Conservation (phyloP, 2,329 filamentous ascomycete genomes). For the Nakataea oryzae region DNA sequence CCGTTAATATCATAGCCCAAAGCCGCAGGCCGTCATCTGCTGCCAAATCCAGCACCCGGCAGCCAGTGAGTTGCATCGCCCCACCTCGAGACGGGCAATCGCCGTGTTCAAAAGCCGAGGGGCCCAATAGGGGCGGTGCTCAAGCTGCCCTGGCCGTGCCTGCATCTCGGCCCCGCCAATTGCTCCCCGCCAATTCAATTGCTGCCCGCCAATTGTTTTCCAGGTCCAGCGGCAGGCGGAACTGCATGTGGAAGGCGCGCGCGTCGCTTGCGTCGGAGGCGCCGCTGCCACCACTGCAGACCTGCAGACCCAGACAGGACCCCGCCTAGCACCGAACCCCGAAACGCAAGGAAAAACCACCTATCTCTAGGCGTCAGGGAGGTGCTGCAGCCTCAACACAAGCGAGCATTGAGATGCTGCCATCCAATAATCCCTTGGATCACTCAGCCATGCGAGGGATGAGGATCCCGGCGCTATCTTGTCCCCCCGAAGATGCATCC, state of each 20-base stretch:
- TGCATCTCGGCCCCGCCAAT: neutral
- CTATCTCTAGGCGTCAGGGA: neutral
- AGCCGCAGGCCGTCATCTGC: neutral
- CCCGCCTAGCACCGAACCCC: neutral
- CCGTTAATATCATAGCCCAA: neutral
- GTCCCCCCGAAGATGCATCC: neutral
- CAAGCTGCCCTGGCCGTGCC: neutral
- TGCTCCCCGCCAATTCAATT: too few species aligned
- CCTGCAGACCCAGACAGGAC: neutral
- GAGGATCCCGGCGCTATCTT: neutral
- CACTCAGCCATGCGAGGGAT: neutral
- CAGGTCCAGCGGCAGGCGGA: neutral
- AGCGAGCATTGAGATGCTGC: neutral
- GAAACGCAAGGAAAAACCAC: neutral
- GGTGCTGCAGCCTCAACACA: neutral
- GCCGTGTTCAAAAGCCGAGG: neutral
- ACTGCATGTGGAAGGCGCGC: neutral
- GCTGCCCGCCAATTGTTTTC: too few species aligned
- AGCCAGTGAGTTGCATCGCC: too few species aligned
- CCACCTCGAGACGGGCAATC: neutral
- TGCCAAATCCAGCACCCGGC: neutral
- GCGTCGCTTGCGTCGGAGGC: neutral
- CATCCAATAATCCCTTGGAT: neutral
- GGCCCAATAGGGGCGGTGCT: neutral
- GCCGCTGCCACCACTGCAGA: neutral